These are phyloP conservation scores for Globisporangium iwayamae DNA, from an alignment of 352 stramenopile genomes.

Conservation along the genomic window DNA sequence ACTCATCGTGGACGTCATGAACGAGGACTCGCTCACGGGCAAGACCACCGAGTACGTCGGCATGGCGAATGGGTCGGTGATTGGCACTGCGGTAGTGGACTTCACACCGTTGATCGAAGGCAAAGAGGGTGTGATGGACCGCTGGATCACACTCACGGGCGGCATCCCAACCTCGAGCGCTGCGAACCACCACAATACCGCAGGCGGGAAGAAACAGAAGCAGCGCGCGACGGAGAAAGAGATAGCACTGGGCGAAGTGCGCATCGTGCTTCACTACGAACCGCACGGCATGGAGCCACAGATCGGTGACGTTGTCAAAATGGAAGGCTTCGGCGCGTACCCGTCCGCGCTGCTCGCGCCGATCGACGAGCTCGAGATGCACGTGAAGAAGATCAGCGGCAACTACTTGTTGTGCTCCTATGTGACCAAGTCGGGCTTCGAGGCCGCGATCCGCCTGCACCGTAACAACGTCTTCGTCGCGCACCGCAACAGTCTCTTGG, in stretches of 20 bases:
- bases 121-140: slow-evolving; percentile 77
- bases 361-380: slow-evolving; percentile 67
- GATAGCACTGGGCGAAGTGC: slow-evolving; percentile 64
- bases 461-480: slow-evolving; percentile 78
- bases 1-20: slow-evolving; percentile 78
- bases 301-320: slow-evolving; percentile 68
- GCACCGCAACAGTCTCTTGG: slow-evolving; percentile 64
- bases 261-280: slow-evolving; percentile 76
- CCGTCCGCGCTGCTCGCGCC: slow-evolving; percentile 61
- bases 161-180: slow-evolving; percentile 20
- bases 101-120: slow-evolving; percentile 70
- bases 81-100: slow-evolving; percentile 64
- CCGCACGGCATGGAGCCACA: slow-evolving; percentile 73
- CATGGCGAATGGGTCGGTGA: slow-evolving; percentile 72
- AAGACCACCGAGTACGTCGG: slow-evolving; percentile 76
- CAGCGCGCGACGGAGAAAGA: slow-evolving; percentile 27
- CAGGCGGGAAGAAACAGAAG: slow-evolving; percentile 37
- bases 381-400: slow-evolving; percentile 79
- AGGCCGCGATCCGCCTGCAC: slow-evolving; percentile 57
- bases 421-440: slow-evolving; percentile 59
- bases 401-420: slow-evolving; percentile 77
- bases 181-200: slow-evolving; percentile 2
- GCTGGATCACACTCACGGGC: slow-evolving; percentile 69
- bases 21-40: slow-evolving; percentile 74
- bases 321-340: slow-evolving; percentile 74